Evolutionary conservation across 2,329 filamentous ascomycete genomes (phyloP).

Genomic region (Pezicula carpinea): DNA sequence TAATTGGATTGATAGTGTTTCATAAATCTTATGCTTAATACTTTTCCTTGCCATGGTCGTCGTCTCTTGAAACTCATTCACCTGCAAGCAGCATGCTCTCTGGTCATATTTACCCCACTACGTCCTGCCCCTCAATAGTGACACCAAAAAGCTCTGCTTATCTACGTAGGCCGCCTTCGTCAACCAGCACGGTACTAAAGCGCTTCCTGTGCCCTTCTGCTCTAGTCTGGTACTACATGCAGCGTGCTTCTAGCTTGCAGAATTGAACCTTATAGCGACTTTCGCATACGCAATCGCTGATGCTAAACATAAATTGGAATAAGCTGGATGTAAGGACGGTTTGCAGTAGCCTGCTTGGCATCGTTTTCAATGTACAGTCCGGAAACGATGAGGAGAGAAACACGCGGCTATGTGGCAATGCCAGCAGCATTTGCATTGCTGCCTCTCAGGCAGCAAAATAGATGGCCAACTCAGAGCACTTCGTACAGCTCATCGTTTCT

Average conservation of each 20-base stretch:
- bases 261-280: background rate
- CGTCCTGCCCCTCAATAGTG: background rate
- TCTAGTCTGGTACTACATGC: background rate
- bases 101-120: conserved; percentile 2
- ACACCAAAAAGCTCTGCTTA: background rate
- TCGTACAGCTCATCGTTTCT: too few species aligned
- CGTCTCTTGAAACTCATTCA: background rate
- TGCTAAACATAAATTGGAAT: background rate
- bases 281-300: background rate
- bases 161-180: background rate
- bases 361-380: background rate
- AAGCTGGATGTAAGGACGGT: background rate
- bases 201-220: background rate
- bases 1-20: background rate
- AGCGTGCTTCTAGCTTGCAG: background rate
- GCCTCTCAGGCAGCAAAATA: too few species aligned
- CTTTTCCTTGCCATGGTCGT: background rate
- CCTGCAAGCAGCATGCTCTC: background rate
- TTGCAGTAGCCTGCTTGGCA: background rate
- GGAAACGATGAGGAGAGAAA: background rate
- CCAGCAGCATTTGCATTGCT: background rate
- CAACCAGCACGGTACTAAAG: background rate
- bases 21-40: conserved; percentile 1
- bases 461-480: too few species aligned
- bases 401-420: background rate